Evolutionary conservation across 805 yeast species (phyloP), one percentile per base, ranked within the genome.

Genomic region (Wickerhamomyces subpelliculosus): DNA sequence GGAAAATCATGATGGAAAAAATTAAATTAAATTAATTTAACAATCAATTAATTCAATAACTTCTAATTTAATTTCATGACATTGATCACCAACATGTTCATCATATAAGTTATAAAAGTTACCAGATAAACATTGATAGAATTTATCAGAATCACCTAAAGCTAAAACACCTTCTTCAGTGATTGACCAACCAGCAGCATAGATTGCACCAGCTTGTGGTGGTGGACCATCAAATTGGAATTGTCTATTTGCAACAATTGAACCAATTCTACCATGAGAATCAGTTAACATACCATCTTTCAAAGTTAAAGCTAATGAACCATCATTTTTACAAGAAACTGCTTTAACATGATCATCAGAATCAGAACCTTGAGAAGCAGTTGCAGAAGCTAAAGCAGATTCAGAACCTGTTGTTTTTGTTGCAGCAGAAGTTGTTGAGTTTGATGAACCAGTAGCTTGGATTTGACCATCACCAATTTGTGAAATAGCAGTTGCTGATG

Each of bases 211-310:
- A 22, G 80, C 83, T 68, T 80, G 87, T 48, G 86, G 85, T 62
- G 83, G 80, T 40, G 85, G 84, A 54, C 86, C 86, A 59, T 80
- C 87, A 54, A 80, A 80, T 65, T 80, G 87, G 72, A 80, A 80
- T 65, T 80, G 87, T 65, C 80, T 69, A 75, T 79, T 80, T 36
- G 85, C 77, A 48, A 80, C 87, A 61, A 80, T 78, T 33, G 84
- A 73, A 47, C 86, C 86, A 48, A 80, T 61, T 70, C 87, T 75
- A 29, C 80, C 80, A 44, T 64, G 48, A 17, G 68, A 52, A 51
- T 80, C 87, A 13, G 60, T 68, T 48, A 80, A 65, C 34, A 73
- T 51, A 44, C 75, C 61, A 24, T 52, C 63, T 27, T 66, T 60
- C 52, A 80, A 68, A 28, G 69, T 63, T 70, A 79, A 64, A 27